phyloP scores from a whole-genome alignment of 2,329 filamentous ascomycete species.

The Colletotrichum graminicola region DNA sequence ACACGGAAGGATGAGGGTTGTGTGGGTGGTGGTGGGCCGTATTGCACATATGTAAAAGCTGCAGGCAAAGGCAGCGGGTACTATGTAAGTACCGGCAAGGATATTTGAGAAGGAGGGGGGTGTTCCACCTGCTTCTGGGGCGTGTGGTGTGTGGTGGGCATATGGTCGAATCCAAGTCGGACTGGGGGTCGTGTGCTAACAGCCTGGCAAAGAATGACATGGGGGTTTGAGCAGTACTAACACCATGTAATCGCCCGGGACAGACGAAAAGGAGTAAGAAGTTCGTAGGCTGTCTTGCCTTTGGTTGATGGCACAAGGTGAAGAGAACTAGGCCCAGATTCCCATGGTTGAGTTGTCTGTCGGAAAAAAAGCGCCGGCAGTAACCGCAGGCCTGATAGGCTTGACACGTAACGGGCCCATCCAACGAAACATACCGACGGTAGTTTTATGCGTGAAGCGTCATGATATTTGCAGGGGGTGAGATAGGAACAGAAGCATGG shows the following conservation, averaged over 20 bases:
- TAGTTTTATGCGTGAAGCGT: constrained; percentile 34
- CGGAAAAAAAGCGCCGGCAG: constrained; percentile 13
- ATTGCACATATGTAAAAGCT: constrained; percentile 41
- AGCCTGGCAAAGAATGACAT: constrained; percentile 37
- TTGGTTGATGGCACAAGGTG: constrained; percentile 2
- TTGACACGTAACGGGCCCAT: not conserved
- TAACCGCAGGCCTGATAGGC: constrained; percentile 24
- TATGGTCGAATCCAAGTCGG: constrained; percentile 40
- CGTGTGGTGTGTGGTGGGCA: constrained; percentile 40
- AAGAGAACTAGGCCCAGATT: not conserved
- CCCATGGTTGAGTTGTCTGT: constrained; percentile 7
- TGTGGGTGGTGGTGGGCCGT: constrained; percentile 38
- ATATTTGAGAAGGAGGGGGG: constrained; percentile 31
- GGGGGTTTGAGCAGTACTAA: constrained; percentile 13
- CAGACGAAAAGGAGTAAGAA: not conserved
- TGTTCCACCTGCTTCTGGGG: constrained; percentile 36
- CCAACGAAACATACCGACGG: constrained; percentile 16
- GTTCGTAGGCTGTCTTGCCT: not conserved
- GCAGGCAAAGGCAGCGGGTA: constrained; percentile 33
- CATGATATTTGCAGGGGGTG: constrained; percentile 39
- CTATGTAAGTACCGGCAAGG: constrained; percentile 42
- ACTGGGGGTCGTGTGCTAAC: constrained; percentile 38
- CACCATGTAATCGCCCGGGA: not conserved
- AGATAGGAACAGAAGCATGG: constrained; percentile 1
- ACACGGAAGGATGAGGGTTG: constrained; percentile 31